phyloP scores from a whole-genome alignment of 306 rosid genomes.

The Sicyos edulis region DNA sequence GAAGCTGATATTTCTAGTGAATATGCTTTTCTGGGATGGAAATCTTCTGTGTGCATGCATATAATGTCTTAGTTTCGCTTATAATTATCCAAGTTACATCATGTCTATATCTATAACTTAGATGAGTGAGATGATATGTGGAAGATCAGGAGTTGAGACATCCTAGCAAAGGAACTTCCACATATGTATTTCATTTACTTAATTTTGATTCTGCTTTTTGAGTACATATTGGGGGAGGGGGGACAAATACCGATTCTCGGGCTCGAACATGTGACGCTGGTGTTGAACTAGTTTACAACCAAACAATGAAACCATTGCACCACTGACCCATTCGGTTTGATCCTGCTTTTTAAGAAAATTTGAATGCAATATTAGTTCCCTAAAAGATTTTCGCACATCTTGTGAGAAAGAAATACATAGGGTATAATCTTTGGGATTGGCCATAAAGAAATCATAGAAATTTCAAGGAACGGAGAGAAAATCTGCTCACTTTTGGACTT shows the following conservation, averaged over 20 bases:
- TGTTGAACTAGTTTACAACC: no score
- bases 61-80: not conserved
- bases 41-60: not conserved
- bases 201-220: not conserved
- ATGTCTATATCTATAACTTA: not conserved
- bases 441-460: not conserved
- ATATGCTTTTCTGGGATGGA: not conserved
- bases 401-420: not conserved
- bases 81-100: not conserved
- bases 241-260: no score
- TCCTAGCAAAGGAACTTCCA: not conserved
- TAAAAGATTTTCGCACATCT: not conserved
- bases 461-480: not conserved
- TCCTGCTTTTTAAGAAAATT: not conserved
- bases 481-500: not conserved
- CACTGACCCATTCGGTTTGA: no score
- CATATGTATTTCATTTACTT: not conserved
- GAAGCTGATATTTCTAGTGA: not conserved
- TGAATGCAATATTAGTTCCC: not conserved
- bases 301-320: no score
- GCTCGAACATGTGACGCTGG: no score
- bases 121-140: not conserved
- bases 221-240: no score
- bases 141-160: not conserved
- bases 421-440: not conserved